Percentiles rank a stretch among this genome's conserved stretches.
Conservation (phyloP, 1,284 basidiomycete species). For the Cryptococcus neoformans region DNA sequence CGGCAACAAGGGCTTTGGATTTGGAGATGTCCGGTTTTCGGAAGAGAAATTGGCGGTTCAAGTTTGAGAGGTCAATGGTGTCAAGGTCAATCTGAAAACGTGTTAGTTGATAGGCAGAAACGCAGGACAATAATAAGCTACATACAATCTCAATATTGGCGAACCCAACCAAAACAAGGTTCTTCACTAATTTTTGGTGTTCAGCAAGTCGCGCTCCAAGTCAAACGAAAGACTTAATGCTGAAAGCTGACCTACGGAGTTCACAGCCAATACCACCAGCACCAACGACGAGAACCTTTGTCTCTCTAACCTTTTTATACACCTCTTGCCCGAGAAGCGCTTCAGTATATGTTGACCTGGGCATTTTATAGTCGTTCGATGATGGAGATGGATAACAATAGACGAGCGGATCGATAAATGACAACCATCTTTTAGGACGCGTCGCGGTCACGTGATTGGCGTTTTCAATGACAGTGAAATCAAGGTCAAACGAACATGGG, state of each 20-base stretch:
- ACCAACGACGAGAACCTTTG: constrained; percentile 84
- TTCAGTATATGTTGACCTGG: constrained; percentile 34
- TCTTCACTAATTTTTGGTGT: constrained; percentile 68
- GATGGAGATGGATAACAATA: too few relatives aligned
- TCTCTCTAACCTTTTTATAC: constrained; percentile 54
- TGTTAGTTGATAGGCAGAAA: background rate
- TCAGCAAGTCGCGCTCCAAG: background rate
- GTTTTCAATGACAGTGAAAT: too few relatives aligned
- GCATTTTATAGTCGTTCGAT: constrained; percentile 32
- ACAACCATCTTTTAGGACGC: too few relatives aligned
- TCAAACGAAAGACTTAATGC: background rate
- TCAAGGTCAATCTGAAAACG: constrained; percentile 78
- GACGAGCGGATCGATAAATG: too few relatives aligned
- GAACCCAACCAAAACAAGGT: constrained; percentile 89
- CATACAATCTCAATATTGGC: constrained; percentile 72
- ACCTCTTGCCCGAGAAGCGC: constrained; percentile 72
- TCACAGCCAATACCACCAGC: constrained; percentile 98
- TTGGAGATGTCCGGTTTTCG: constrained; percentile 97
- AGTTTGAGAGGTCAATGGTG: constrained; percentile 97
- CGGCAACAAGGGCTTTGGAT: constrained; percentile 90
- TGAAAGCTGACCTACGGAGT: constrained; percentile 62
- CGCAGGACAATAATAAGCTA: constrained; percentile 1
- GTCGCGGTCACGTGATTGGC: too few relatives aligned
- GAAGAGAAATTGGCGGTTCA: constrained; percentile 98
- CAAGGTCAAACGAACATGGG: too few relatives aligned